Base-by-base conservation (phyloP, 306 rosid genomes). In the Glycine latifolia region DNA sequence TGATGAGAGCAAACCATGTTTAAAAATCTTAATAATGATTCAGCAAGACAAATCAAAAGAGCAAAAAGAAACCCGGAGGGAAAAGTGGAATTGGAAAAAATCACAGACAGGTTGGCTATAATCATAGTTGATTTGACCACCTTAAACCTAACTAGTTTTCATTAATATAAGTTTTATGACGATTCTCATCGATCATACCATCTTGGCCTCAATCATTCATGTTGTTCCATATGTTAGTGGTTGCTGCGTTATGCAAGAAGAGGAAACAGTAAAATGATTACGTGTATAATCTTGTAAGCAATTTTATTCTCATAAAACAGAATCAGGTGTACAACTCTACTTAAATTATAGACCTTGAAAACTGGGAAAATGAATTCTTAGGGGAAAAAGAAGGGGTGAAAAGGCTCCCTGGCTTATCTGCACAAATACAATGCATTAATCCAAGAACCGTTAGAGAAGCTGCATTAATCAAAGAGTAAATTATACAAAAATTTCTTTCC, bases 111-210 rank as follows among this genome's bases (percentile, higher is more conserved):
- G 87, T 89, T 78, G 88, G 85, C 83, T 68, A 77, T 73, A 81
- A 87, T 87, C 76, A 87, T 87, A 77, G 71, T 62, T 41, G 61
- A 81, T 78, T 83, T 89, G 89, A 89, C 92, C 87, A 73, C 89
- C 89, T 72, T 56, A 67, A 75, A 75, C 88, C 83, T 83, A 70
- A 78, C 79, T 35, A 46, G 60, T 78, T 82, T 31, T 62, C 7
- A 9, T 85, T 76, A 70, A 79, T 70, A 11, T 41, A 89, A 41
- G 50, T 70, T 84, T 65, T 49, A 62, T 78, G 77, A 69, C 71
- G 67, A 81, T 85, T 77, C 75, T 80, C 15, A 15, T 69, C 41
- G 20, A 20, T 20, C 20, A 37, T 37, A 37, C 59, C 75, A 76
- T 78, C 69, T 48, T 47, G 7, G 15, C 67, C 79, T 78, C 49